Conservation (phyloP, 106 monocot genomes). For the Apostasia shenzhenica region DNA sequence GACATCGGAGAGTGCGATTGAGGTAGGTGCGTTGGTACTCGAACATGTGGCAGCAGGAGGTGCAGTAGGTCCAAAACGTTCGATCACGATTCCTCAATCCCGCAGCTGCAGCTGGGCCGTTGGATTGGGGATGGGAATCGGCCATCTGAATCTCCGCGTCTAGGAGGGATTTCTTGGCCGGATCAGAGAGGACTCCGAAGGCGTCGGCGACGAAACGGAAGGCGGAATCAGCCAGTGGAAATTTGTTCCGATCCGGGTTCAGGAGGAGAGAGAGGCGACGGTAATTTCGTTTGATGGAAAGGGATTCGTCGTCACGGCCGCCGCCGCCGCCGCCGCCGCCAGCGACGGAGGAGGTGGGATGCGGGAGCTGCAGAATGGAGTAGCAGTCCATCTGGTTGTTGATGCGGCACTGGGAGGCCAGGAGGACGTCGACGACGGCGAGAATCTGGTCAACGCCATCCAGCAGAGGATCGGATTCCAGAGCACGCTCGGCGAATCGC, state of each 20-base stretch:
- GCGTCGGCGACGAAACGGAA: slow-evolving; percentile 34
- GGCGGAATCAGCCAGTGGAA: slow-evolving; percentile 25
- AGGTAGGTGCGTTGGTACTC: slow-evolving; percentile 36
- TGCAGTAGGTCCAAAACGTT: slow-evolving; percentile 68
- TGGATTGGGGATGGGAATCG: background rate
- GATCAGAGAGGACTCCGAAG: slow-evolving; percentile 36
- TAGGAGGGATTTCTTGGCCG: slow-evolving; percentile 35
- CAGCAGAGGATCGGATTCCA: slow-evolving; percentile 10
- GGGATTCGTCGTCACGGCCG: background rate
- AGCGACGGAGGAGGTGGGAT: background rate
- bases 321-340: slow-evolving; percentile 7
- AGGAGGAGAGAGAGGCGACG: slow-evolving; percentile 64
- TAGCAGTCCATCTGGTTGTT: slow-evolving; percentile 53
- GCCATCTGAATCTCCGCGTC: slow-evolving; percentile 37
- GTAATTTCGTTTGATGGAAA: slow-evolving; percentile 27
- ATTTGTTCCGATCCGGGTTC: slow-evolving; percentile 24
- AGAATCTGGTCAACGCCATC: slow-evolving; percentile 51
- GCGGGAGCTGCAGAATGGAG: slow-evolving; percentile 45
- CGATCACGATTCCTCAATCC: background rate
- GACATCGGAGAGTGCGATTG: slow-evolving; percentile 37
- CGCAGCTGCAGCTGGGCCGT: background rate
- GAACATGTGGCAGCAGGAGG: slow-evolving; percentile 41
- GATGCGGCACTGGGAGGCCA: slow-evolving; percentile 38
- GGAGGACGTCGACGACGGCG: slow-evolving; percentile 60
- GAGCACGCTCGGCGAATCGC: slow-evolving; percentile 23